Base-by-base conservation (phyloP, 768 basidiomycete genomes). In the Saitozyma podzolica region DNA sequence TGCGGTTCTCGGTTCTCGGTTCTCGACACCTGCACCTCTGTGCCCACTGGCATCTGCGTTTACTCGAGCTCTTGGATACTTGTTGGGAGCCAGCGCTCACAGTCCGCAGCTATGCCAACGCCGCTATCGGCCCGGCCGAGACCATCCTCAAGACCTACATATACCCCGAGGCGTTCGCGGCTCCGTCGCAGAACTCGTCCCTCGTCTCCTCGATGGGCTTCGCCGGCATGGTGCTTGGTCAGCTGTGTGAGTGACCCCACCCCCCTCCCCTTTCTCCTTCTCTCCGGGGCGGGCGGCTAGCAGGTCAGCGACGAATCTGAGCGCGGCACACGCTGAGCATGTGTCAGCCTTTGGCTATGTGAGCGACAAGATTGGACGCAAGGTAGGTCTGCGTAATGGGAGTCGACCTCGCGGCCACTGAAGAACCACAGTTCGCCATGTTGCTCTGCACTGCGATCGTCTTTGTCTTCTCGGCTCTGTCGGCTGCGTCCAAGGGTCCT, bases 171-270 rank as follows among this genome's bases (percentile, higher is more conserved):
- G 82, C 82, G 2, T 77, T 90, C 71, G 49, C 54, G 20, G 61
- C 80, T 9, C 29, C 29, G 29, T 79, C 86, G 61, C 84, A 88
- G 70, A 89, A 90, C 75, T 83, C 83, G 72, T 86, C 81, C 14
- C 83, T 84, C 0, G 80, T 95, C 50, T 84, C 83, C 59, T 87
- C 89, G 73, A 80, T 91, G 64, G 85, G 84, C 2, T 97, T 95
- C 67, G 92, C 88, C 40, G 92, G 92, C 13, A 90, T 88, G 8
- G 80, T 95, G n/a, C 83, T 91, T 9, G 92, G 93, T 42, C 92
- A 91, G 90, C 80, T 92, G 43, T 65, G 76, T 92, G 70, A 89
- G 78, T 40, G 62, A 63, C 29, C 9, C 29, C 29, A 5, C 29
- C 29, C 29, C 29, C 29, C 29, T 5, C 29, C 29, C 29, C 29